phyloP scores from a whole-genome alignment of 192 early-diverging fungal species.

The Pilobolus umbonatus region DNA sequence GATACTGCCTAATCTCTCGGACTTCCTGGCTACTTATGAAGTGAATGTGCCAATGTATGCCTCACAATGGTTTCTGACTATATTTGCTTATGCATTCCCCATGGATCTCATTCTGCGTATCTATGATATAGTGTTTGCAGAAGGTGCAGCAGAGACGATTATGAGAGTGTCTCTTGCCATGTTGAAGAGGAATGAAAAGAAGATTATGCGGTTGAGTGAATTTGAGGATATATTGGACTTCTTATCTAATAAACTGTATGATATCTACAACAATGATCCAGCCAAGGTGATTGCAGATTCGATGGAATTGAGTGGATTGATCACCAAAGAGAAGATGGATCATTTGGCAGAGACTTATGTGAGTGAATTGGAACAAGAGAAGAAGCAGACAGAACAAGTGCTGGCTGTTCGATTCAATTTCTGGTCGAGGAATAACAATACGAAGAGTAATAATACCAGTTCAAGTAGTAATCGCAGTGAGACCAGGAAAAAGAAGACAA shows the following conservation, averaged over 20 bases:
- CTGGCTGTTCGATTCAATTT: constrained; percentile 43
- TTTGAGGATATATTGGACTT: constrained; percentile 83
- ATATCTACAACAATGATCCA: constrained; percentile 59
- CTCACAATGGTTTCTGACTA: constrained; percentile 91
- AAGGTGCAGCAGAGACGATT: constrained; percentile 85
- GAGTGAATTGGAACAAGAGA: constrained; percentile 42
- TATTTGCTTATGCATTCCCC: constrained; percentile 96
- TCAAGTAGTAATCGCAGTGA: not conserved
- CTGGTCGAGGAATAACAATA: constrained; percentile 16
- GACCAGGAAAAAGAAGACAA: constrained; percentile 7
- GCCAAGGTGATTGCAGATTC: constrained; percentile 76
- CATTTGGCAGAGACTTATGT: constrained; percentile 57
- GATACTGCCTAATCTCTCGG: constrained; percentile 67
- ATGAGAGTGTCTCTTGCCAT: constrained; percentile 86
- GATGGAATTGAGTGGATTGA: constrained; percentile 57
- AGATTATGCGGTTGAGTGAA: constrained; percentile 51
- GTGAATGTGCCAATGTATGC: constrained; percentile 87
- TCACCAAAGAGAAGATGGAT: constrained; percentile 69
- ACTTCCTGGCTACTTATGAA: constrained; percentile 70
- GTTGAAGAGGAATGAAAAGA: constrained; percentile 71
- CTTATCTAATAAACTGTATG: constrained; percentile 73
- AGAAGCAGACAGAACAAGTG: constrained; percentile 41
- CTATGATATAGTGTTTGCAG: constrained; percentile 86
- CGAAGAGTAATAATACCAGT: not conserved
- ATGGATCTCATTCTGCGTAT: constrained; percentile 84